Evolutionary conservation across 2,329 filamentous ascomycete species (phyloP), one percentile per base, ranked within the genome.

Genomic region (Aspergillus sojae): DNA sequence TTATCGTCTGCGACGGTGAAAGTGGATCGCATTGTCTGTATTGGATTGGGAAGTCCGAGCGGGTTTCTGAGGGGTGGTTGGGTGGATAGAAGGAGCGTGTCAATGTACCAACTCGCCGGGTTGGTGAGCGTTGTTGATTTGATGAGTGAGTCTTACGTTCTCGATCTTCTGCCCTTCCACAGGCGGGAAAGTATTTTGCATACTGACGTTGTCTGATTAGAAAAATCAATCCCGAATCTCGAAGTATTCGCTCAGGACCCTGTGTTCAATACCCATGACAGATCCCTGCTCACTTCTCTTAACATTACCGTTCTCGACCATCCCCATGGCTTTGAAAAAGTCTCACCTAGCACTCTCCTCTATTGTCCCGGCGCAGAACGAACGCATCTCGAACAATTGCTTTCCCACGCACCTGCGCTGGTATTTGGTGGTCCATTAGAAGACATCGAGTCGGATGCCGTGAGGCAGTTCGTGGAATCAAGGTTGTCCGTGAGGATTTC

Each of bases 351-450:
- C 0, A 84, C 86, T 0, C 72, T 92, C 1, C 78, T 90, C 2
- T 91, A 86, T 66, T 88, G 86, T 1, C 81, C 91, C 0, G 89
- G 91, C 57, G 81, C 78, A 1, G 80, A 82, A 62, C 88, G 62
- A 78, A 26, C 79, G 77, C 43, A 81, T 85, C 46, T 91, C 57
- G 78, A 83, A 26, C 72, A 80, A 6, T 81, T 87, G 0, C 75
- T 91, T 2, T 69, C 77, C 2, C 71, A 74, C 0, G 66, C 75
- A 0, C 88, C 89, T 0, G 81, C 78, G 0, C 69, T 89, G 2
- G 85, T 88, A 14, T 80, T 91, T 16, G 89, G 88, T 0, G 89
- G 74, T 0, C 77, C 78, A 5, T 65, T 80, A 58, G 76, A 80
- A 57, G 69, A 72, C 53, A 67, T 72, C 2, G 71, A 73, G 48